Percentiles rank a stretch among this genome's conserved stretches.
Conservation (phyloP, 2,329 filamentous ascomycete species). For the Helotiales sp. region DNA sequence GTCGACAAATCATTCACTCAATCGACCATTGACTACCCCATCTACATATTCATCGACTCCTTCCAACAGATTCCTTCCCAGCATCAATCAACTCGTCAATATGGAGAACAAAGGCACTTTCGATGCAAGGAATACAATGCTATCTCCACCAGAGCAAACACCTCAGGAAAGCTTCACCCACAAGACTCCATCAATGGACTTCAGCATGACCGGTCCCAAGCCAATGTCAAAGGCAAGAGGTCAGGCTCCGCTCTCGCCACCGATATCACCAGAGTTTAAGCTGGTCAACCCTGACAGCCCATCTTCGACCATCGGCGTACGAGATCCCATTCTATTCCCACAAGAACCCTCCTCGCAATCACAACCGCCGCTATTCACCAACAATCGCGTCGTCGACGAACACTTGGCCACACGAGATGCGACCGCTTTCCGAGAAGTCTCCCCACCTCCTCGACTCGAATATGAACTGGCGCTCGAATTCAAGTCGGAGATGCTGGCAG, state of each 20-base stretch:
- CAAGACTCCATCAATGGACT: conserved; percentile 22
- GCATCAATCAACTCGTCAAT: conserved; percentile 23
- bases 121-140: conserved; percentile 47
- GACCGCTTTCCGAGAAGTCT: conserved; percentile 41
- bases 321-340: conserved; percentile 61
- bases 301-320: conserved; percentile 37
- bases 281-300: conserved; percentile 16
- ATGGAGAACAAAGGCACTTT: conserved; percentile 29
- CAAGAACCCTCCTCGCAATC: conserved; percentile 40
- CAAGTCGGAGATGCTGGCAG: conserved; percentile 49
- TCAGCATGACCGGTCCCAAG: conserved; percentile 30
- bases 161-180: conserved; percentile 51
- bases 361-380: conserved; percentile 52
- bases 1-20: conserved; percentile 22
- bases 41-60: conserved; percentile 19
- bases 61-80: conserved; percentile 22
- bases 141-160: conserved; percentile 61
- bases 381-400: conserved; percentile 49
- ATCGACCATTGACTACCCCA: conserved; percentile 15
- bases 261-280: conserved; percentile 53
- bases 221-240: conserved; percentile 40
- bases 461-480: conserved; percentile 56
- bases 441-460: conserved; percentile 52
- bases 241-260: conserved; percentile 52
- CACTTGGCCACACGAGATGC: conserved; percentile 33